Base-by-base conservation (phyloP, 2,329 filamentous ascomycete genomes). In the Verticillium klebahnii region DNA sequence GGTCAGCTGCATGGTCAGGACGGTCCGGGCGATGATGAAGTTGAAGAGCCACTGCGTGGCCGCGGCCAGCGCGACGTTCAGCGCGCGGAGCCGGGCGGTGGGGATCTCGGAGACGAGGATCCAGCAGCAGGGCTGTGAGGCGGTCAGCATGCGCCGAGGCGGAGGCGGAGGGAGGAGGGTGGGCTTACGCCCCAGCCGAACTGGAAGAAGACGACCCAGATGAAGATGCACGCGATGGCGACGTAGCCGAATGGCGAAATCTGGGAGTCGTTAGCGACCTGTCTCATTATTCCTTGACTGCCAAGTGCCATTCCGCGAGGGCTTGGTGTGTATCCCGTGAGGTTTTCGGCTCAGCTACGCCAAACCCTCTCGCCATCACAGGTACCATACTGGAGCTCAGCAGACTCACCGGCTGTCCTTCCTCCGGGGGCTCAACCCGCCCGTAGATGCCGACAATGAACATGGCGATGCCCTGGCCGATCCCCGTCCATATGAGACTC, bases 1-100 rank as follows among this genome's bases (percentile, higher is more conserved):
- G 15, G 75, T 82, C 75, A 79, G 79, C 68, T 91, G 79, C 88
- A 91, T 91, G 56, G 83, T 86, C 2, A 88, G 85, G 3, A 88
- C 87, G 37, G 86, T 86, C 62, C 86, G 78, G 1, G 89, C 88
- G 61, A 91, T 86, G 11, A 90, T 83, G 64, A 91, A 89, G 70
- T 92, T 92, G 73, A 91, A 91, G 5, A 91, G 73, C 88, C 88
- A 90, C 69, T 91, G 88, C 0, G 86, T 89, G 1, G 85, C 86
- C 0, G 89, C 88, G 0, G 83, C 88, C 56, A 91, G 78, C 1
- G 88, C 83, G 7, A 91, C 88, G 68, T 90, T 91, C 66, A 89
- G 75, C 19, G 85, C 85, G 61, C 89, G 78, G 8, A 91, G 78
- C 37, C 89, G 80, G 0, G 87, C 86, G 7, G 86, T 87, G 0